These are phyloP conservation scores for Toxoplasma gondii DNA, from an alignment of 169 alveolate species.

Conservation along the genomic window DNA sequence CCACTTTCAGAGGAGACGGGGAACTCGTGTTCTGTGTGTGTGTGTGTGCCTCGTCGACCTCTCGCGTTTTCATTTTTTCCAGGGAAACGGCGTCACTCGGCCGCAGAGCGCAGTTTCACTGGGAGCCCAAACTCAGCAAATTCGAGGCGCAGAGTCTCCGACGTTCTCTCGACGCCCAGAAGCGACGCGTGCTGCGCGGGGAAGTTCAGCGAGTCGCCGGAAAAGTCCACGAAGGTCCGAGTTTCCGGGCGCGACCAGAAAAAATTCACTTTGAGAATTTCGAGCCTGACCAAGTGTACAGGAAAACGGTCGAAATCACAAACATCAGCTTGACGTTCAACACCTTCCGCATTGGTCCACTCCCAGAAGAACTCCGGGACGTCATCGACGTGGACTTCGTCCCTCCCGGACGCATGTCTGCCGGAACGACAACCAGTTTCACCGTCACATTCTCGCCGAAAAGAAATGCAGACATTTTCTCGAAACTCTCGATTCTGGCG, in stretches of 20 bases:
- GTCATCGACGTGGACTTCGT: slow-evolving; percentile 54
- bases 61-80: too few species aligned
- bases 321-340: slow-evolving; percentile 65
- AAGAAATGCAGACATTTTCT: slow-evolving; percentile 33
- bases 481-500: slow-evolving; percentile 48
- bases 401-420: slow-evolving; percentile 66
- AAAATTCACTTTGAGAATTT: slow-evolving; percentile 48
- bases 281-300: slow-evolving; percentile 43
- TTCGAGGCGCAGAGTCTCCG: slow-evolving; percentile 59
- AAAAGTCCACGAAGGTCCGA: slow-evolving; percentile 55
- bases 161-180: slow-evolving; percentile 51
- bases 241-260: slow-evolving; percentile 46
- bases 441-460: slow-evolving; percentile 49
- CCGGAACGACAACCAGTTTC: slow-evolving; percentile 55
- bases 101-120: background rate
- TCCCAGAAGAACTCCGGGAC: slow-evolving; percentile 66
- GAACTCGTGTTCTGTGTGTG: too few species aligned
- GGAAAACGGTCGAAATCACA: slow-evolving; percentile 50
- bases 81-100: too few species aligned
- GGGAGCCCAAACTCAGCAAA: slow-evolving; percentile 51
- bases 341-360: slow-evolving; percentile 64
- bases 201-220: slow-evolving; percentile 62
- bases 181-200: slow-evolving; percentile 37
- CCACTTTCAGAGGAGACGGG: too few species aligned
- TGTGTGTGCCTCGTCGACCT: too few species aligned